phyloP scores from a whole-genome alignment of 1,284 basidiomycete species.

The Rhodotorula sp. region DNA sequence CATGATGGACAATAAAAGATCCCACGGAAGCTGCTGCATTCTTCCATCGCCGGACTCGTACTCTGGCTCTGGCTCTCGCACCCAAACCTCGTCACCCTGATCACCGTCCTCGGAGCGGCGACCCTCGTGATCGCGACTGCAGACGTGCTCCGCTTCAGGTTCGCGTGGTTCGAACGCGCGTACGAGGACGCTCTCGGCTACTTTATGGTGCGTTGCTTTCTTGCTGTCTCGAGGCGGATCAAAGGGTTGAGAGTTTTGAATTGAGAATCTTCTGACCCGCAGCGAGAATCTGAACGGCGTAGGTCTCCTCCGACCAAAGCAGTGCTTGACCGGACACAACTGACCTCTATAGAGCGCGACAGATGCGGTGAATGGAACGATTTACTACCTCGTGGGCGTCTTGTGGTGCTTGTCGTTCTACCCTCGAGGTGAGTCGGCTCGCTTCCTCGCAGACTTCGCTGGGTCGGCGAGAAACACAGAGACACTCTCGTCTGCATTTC shows the following conservation, averaged over 20 bases:
- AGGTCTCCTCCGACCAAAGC: constrained; percentile 45
- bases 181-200: constrained; percentile 80
- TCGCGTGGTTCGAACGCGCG: constrained; percentile 63
- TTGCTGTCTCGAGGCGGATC: too few species aligned
- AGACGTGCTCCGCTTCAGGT: constrained; percentile 75
- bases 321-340: not conserved
- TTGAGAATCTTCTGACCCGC: constrained; percentile 34
- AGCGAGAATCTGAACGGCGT: constrained; percentile 44
- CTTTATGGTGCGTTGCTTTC: constrained; percentile 62
- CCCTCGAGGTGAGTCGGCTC: constrained; percentile 56
- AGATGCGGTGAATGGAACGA: constrained; percentile 62
- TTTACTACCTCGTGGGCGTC: constrained; percentile 94
- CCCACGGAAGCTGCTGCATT: constrained; percentile 85
- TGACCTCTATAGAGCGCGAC: not conserved
- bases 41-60: constrained; percentile 84
- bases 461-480: not conserved
- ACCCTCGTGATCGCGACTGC: constrained; percentile 69
- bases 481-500: not conserved
- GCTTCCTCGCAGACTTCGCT: not conserved
- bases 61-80: constrained; percentile 64
- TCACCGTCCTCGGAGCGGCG: constrained; percentile 64
- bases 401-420: constrained; percentile 75
- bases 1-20: constrained; percentile 56
- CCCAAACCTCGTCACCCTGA: constrained; percentile 55
- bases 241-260: too few species aligned